Evolutionary conservation across 768 basidiomycete genomes (phyloP).

Genomic region (Piloderma croceum): DNA sequence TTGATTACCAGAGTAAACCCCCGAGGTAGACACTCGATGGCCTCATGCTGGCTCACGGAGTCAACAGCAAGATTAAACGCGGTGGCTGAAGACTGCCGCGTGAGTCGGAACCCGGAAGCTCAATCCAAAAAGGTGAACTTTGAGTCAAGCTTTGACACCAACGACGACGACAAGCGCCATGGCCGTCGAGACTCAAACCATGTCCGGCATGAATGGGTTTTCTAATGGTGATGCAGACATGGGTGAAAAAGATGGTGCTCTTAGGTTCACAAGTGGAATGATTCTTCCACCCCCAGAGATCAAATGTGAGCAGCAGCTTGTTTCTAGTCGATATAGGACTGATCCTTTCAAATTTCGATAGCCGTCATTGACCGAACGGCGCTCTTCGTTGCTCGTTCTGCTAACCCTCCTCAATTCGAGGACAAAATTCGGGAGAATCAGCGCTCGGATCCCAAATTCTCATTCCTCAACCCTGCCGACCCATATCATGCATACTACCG

Average conservation of each 20-base stretch:
- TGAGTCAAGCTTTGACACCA: too few species aligned
- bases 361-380: slow-evolving; percentile 97
- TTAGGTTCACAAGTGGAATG: slow-evolving; percentile 73
- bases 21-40: slow-evolving; percentile 57
- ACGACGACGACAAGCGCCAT: slow-evolving; percentile 30
- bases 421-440: slow-evolving; percentile 96
- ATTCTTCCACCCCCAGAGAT: slow-evolving; percentile 97
- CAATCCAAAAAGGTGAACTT: too few species aligned
- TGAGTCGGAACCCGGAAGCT: too few species aligned
- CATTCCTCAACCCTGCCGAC: slow-evolving; percentile 94
- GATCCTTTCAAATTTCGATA: slow-evolving; percentile 25
- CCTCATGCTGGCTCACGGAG: slow-evolving; percentile 78
- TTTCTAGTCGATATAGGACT: slow-evolving; percentile 9
- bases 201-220: slow-evolving; percentile 36
- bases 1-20: slow-evolving; percentile 77
- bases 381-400: slow-evolving; percentile 85
- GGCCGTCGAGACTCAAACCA: slow-evolving; percentile 40
- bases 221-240: slow-evolving; percentile 39
- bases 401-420: slow-evolving; percentile 89
- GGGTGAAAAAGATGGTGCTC: slow-evolving; percentile 30
- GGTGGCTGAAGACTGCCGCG: too few species aligned
- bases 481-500: slow-evolving; percentile 99
- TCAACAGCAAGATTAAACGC: slow-evolving; percentile 18
- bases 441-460: slow-evolving; percentile 95
- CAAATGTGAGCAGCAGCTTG: slow-evolving; percentile 55